Evolutionary conservation across 352 stramenopile genomes (phyloP), one percentile per base, ranked within the genome.

Genomic region (Blastocystis sp.): DNA sequence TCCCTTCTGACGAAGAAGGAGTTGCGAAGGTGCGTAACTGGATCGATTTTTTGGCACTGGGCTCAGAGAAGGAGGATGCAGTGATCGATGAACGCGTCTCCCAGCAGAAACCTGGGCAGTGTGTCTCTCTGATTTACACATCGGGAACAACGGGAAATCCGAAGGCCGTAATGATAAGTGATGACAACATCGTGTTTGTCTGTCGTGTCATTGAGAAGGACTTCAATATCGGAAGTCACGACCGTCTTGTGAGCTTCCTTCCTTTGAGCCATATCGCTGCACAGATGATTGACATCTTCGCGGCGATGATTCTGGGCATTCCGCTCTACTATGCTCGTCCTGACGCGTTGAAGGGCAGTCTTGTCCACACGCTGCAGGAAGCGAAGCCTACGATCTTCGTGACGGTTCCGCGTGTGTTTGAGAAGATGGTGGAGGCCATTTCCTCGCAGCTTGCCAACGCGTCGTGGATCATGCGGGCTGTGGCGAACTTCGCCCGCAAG

Each of bases 341-440:
- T 3, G 94, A 97, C 76, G 94, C 94, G 26, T 90, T 96, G 20
- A 96, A 96, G 91, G 94, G 94, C 11, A 95, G 93, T 59, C 91
- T 97, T 13, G 93, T 92, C 54, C 91, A 93, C 64, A 95, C 93
- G 39, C 91, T 97, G 13, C 94, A 95, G 90, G 92, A 96, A 76
- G 92, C 94, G 63, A 93, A 93, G 23, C 94, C 94, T 7, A 96
- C 93, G 45, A 92, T 96, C 66, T 92, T 92, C 76, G 93, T 97
- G 56, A 93, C 92, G 68, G 94, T 97, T 9, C 94, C 94, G 6
- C 94, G 94, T 56, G 94, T 97, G 79, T 97, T 93, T 93, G 94
- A 97, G 91, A 97, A 97, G 91, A 96, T 97, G 90, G 92, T 92
- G 54, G 94, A 96, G 89, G 96, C 96, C 92, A 94, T 97, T 91